Conservation (phyloP, 1,284 basidiomycete species). For the Takashimella tepidaria region DNA sequence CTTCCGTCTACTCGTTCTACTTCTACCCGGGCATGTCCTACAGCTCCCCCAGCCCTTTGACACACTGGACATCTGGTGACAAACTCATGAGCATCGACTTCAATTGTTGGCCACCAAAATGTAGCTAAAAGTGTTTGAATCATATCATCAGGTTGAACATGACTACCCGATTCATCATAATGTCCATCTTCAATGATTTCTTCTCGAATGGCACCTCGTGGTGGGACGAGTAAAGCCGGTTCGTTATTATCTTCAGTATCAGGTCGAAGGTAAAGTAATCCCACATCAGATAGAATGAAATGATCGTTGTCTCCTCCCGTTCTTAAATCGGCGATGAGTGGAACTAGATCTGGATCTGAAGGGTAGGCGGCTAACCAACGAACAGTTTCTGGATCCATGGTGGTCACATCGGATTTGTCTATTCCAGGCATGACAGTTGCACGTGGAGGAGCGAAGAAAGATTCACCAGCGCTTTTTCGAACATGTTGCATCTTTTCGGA, state of each 20-base stretch:
- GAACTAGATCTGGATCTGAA: constrained; percentile 24
- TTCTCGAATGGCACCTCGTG: constrained; percentile 22
- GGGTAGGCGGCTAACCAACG: constrained; percentile 34
- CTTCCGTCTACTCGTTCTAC: constrained; percentile 6
- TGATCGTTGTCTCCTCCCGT: constrained; percentile 20
- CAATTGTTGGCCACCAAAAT: constrained; percentile 35
- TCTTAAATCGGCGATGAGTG: constrained; percentile 22
- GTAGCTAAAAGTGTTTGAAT: constrained; percentile 15
- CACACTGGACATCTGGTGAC: constrained; percentile 18
- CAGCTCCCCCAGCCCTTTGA: constrained; percentile 4
- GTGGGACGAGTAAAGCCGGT: constrained; percentile 31
- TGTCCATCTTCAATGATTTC: constrained; percentile 32
- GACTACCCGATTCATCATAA: constrained; percentile 7
- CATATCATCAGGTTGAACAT: constrained; percentile 20
- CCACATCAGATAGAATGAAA: constrained; percentile 32
- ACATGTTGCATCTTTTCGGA: background rate
- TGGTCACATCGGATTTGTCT: background rate
- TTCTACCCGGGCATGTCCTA: constrained; percentile 10
- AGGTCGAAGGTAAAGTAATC: constrained; percentile 32
- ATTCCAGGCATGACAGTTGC: background rate
- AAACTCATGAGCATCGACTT: constrained; percentile 18
- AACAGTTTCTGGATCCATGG: constrained; percentile 29
- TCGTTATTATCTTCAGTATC: constrained; percentile 6
- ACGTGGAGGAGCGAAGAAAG: constrained; percentile 3
- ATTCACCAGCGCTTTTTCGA: background rate